Evolutionary conservation across 2,329 filamentous ascomycete genomes (phyloP), one percentile per base, ranked within the genome.

Genomic region (Ascochyta fabae): DNA sequence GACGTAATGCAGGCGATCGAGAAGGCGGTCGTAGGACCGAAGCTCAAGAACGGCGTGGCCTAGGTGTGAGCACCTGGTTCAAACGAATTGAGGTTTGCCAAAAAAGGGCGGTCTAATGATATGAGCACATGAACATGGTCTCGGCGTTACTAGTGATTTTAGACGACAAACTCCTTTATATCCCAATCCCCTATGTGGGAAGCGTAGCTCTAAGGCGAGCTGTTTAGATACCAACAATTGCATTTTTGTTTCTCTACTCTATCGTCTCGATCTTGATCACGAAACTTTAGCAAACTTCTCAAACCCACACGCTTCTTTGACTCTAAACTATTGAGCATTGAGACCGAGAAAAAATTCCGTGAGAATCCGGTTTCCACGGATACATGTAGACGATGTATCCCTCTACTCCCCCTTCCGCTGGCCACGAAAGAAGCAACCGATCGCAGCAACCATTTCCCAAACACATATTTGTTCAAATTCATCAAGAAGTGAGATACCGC

Each of bases 1-100:
- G 95, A 99, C 80, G 87, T 96, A 15, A 75, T 92, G 62, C 88
- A 90, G 76, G 95, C 95, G 4, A 78, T 98, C 38, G 89, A 95
- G 76, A 86, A 84, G 77, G 91, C 91, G 1, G 86, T 91, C 36
- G 81, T 84, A 41, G 77, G 67, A 29, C 66, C 75, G 4, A 83
- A 83, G 74, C 62, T 71, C 38, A 65, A 65, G 45, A 67, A 66
- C 41, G 57, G 61, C 9, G 22, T 50, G 24, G 31, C 42, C 6
- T 56, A 50, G 24, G 23, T 10, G n/a, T 29, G 29, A 41, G 23
- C 39, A n/a, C 39, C 6, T 16, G 4, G 36, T 15, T 13, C 22
- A 13, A 12, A 22, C 4, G 41, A 31, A n/a, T 16, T 34, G n/a
- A 27, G 13, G 29, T 31, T 33, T 27, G 53, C 27, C 53, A 56